Evolutionary conservation across 345 rosid genomes (phyloP).

Genomic region (Sonneratia alba): DNA sequence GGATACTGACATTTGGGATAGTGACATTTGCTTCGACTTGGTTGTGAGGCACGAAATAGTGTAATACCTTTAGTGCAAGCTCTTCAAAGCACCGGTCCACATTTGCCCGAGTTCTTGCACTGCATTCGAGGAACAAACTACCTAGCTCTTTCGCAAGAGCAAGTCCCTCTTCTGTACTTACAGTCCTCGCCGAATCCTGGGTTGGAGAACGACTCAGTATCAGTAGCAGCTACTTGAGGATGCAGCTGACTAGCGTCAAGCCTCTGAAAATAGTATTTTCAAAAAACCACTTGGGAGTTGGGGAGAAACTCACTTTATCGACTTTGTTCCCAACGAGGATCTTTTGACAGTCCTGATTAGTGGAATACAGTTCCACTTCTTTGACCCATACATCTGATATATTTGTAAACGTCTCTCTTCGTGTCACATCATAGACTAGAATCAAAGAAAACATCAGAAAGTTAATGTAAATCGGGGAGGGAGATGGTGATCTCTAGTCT

Average conservation of each 20-base stretch:
- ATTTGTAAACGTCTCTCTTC: slow-evolving; percentile 81
- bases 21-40: neutral
- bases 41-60: neutral
- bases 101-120: slow-evolving; percentile 81
- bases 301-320: slow-evolving; percentile 30
- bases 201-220: neutral
- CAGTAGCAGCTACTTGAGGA: neutral
- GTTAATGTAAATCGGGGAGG: neutral
- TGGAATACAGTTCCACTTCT: slow-evolving; percentile 76
- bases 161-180: slow-evolving; percentile 78
- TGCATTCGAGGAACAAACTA: slow-evolving; percentile 72
- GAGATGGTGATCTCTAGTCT: neutral
- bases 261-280: neutral
- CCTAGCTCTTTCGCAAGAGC: slow-evolving; percentile 71
- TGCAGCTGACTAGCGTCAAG: neutral
- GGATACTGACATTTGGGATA: too few species aligned
- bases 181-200: slow-evolving; percentile 83
- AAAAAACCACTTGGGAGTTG: neutral
- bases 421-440: slow-evolving; percentile 84
- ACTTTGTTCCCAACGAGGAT: slow-evolving; percentile 96
- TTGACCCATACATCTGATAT: slow-evolving; percentile 85
- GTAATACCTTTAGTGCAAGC: slow-evolving; percentile 66
- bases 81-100: slow-evolving; percentile 87
- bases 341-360: slow-evolving; percentile 77
- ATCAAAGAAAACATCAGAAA: neutral